Evolutionary conservation across 2,329 filamentous ascomycete species (phyloP).

Genomic region (Beauveria medogensis): DNA sequence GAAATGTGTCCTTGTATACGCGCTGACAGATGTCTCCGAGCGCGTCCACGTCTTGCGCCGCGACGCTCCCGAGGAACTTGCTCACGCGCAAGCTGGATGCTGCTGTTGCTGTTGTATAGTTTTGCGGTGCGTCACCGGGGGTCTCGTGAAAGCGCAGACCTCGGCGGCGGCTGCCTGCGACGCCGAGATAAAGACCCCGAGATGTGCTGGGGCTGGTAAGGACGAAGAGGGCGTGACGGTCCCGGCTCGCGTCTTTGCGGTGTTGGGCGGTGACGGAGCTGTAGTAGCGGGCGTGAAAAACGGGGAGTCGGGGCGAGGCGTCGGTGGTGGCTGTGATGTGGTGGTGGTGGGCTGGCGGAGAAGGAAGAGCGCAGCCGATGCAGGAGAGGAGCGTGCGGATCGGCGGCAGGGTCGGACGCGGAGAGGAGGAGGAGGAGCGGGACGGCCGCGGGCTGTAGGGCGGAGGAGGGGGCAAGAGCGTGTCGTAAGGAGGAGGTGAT

Average conservation of each 20-base stretch:
- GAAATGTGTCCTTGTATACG: not conserved
- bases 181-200: not conserved
- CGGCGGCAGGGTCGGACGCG: not conserved
- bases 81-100: constrained; percentile 10
- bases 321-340: not conserved
- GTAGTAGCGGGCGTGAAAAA: constrained; percentile 3
- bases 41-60: constrained; percentile 13
- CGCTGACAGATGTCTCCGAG: constrained; percentile 14
- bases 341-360: not conserved
- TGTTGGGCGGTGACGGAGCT: not conserved
- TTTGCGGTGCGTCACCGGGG: not conserved
- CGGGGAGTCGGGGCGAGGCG: not conserved
- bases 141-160: not conserved
- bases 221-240: constrained; percentile 4
- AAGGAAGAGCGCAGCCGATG: not conserved
- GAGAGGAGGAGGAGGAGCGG: not conserved
- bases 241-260: not conserved
- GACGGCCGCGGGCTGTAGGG: not conserved
- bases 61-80: constrained; percentile 17
- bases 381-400: not conserved
- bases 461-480: not conserved
- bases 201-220: not conserved
- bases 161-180: constrained; percentile 7
- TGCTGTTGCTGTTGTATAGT: too few relatives aligned
- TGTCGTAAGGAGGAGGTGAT: not conserved